Conservation (phyloP, 2,329 filamentous ascomycete species). For the Ophiocordyceps robertsii region DNA sequence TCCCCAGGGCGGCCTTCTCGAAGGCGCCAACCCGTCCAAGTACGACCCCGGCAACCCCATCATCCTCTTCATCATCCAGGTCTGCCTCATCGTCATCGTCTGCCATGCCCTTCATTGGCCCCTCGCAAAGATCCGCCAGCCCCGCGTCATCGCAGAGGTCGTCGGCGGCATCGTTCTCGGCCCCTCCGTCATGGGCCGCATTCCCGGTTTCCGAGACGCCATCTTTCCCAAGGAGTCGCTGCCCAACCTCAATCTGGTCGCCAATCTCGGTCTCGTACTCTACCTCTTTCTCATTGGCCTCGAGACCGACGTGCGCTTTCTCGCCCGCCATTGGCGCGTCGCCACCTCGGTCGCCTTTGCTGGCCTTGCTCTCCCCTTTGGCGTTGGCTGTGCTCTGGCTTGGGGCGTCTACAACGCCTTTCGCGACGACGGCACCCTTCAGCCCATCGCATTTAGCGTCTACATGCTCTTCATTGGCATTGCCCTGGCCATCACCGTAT, state of each 20-base stretch:
- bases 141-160: conserved; percentile 73
- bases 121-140: conserved; percentile 63
- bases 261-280: conserved; percentile 71
- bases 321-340: conserved; percentile 68
- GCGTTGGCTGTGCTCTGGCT: conserved; percentile 64
- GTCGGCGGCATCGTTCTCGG: conserved; percentile 76
- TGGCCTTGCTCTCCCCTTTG: conserved; percentile 75
- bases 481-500: conserved; percentile 71
- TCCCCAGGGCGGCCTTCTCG: conserved; percentile 50
- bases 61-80: conserved; percentile 64
- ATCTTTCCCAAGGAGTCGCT: conserved; percentile 71
- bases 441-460: conserved; percentile 33
- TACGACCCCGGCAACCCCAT: conserved; percentile 63
- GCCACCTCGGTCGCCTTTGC: conserved; percentile 65
- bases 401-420: conserved; percentile 73
- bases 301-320: conserved; percentile 70
- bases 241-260: conserved; percentile 61
- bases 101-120: conserved; percentile 54
- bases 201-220: conserved; percentile 60
- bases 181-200: conserved; percentile 76
- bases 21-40: conserved; percentile 53
- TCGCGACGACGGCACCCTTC: conserved; percentile 23
- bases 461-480: conserved; percentile 74
- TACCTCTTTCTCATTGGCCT: conserved; percentile 82
- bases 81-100: conserved; percentile 33